Percentiles rank a stretch among this genome's conserved stretches.
Evolutionary conservation across 2,329 filamentous ascomycete genomes (phyloP).

Genomic region (Colletotrichum somersetense): DNA sequence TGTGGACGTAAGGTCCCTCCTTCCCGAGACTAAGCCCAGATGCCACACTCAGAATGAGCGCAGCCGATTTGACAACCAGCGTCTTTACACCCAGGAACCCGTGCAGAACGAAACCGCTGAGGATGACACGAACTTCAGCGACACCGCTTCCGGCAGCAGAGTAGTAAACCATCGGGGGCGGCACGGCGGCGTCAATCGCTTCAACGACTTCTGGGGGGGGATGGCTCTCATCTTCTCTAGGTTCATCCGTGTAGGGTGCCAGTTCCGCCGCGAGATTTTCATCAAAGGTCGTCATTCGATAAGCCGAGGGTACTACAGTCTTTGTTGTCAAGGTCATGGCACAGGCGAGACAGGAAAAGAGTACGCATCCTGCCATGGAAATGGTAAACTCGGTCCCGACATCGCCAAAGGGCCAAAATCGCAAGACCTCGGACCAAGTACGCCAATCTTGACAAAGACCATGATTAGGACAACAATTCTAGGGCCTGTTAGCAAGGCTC

Average conservation of each 20-base stretch:
- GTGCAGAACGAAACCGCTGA: constrained; percentile 97
- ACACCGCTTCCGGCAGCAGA: constrained; percentile 96
- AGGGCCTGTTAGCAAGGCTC: constrained; percentile 33
- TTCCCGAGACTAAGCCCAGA: constrained; percentile 96
- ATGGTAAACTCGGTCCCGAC: constrained; percentile 81
- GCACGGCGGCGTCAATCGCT: constrained; percentile 48
- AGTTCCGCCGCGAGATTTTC: constrained; percentile 83
- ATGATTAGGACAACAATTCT: constrained; percentile 67
- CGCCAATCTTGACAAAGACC: constrained; percentile 69
- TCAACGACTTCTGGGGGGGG: constrained; percentile 57
- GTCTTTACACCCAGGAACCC: constrained; percentile 93
- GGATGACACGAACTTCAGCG: constrained; percentile 95
- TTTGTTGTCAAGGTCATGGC: constrained; percentile 89
- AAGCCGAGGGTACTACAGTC: constrained; percentile 90
- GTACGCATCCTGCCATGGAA: constrained; percentile 79
- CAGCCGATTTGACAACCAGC: constrained; percentile 85
- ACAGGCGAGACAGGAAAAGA: constrained; percentile 79
- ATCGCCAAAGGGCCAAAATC: constrained; percentile 59
- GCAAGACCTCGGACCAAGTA: constrained; percentile 65
- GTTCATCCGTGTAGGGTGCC: constrained; percentile 52
- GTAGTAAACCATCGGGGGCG: constrained; percentile 90
- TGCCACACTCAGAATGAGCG: constrained; percentile 87
- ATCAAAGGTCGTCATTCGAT: constrained; percentile 88
- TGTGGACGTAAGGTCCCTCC: constrained; percentile 96
- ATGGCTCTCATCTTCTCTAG: constrained; percentile 58